phyloP scores from a whole-genome alignment of 805 yeast genomes.

The Saitoella complicata region DNA sequence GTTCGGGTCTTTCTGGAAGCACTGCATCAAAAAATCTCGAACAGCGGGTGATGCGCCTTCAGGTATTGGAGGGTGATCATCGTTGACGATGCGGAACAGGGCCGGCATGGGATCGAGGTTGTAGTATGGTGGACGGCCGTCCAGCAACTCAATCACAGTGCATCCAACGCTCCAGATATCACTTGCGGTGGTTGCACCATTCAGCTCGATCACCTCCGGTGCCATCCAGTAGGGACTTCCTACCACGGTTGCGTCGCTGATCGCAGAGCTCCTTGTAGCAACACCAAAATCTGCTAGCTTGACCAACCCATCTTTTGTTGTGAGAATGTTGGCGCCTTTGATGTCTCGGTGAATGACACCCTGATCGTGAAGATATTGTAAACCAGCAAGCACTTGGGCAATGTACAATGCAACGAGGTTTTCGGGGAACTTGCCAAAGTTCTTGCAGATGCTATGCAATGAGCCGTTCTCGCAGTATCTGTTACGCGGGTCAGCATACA shows the following conservation, averaged over 20 bases:
- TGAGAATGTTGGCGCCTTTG: constrained; percentile 55
- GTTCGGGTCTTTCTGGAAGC: constrained; percentile 56
- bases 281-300: constrained; percentile 70
- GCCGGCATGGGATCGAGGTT: constrained; percentile 64
- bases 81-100: constrained; percentile 66
- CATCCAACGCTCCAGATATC: constrained; percentile 84
- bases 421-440: constrained; percentile 42
- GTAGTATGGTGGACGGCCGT: constrained; percentile 79
- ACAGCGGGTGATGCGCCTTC: constrained; percentile 18
- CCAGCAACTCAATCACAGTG: constrained; percentile 72
- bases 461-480: constrained; percentile 46
- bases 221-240: constrained; percentile 99
- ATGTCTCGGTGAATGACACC: constrained; percentile 67
- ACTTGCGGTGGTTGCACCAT: constrained; percentile 74
- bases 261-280: constrained; percentile 30
- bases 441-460: constrained; percentile 35
- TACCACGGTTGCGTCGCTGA: constrained; percentile 22
- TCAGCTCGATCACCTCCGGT: constrained; percentile 76
- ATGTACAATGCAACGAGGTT: constrained; percentile 33
- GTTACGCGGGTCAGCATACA: neutral
- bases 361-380: constrained; percentile 49
- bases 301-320: constrained; percentile 45
- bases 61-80: constrained; percentile 57
- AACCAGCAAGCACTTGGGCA: constrained; percentile 40
- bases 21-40: constrained; percentile 45